These are phyloP conservation scores for Nicotiana sylvestris DNA, from an alignment of 257 asterid genomes.

Conservation along the genomic window DNA sequence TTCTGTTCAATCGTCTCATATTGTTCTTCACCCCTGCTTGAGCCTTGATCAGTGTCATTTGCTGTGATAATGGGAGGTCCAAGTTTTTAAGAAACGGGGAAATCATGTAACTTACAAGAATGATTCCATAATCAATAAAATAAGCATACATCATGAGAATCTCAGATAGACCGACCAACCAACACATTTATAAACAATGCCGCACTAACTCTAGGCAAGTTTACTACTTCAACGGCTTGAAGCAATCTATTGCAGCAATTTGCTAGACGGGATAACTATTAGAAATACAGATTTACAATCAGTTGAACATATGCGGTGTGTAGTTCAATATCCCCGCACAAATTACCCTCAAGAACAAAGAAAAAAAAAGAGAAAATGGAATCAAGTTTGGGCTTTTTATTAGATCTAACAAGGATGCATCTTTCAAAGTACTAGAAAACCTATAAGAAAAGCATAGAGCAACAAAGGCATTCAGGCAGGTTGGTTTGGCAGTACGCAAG, in stretches of 20 bases:
- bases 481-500: too few species aligned
- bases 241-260: not conserved
- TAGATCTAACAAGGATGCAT: not conserved
- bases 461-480: not conserved
- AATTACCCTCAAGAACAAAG: not conserved
- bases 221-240: not conserved
- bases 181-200: not conserved
- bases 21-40: constrained; percentile 39
- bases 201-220: not conserved
- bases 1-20: constrained; percentile 75
- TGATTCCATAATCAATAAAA: not conserved
- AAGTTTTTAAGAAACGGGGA: not conserved
- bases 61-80: constrained; percentile 31
- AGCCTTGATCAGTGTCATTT: constrained; percentile 70
- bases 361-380: not conserved
- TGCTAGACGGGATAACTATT: not conserved
- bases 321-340: not conserved
- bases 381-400: not conserved
- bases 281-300: not conserved
- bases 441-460: not conserved
- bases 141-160: not conserved
- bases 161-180: too few species aligned
- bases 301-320: not conserved
- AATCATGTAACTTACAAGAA: too few species aligned
- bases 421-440: not conserved